Base-by-base conservation (phyloP, 2,329 filamentous ascomycete species). In the Colletotrichum tropicicola region DNA sequence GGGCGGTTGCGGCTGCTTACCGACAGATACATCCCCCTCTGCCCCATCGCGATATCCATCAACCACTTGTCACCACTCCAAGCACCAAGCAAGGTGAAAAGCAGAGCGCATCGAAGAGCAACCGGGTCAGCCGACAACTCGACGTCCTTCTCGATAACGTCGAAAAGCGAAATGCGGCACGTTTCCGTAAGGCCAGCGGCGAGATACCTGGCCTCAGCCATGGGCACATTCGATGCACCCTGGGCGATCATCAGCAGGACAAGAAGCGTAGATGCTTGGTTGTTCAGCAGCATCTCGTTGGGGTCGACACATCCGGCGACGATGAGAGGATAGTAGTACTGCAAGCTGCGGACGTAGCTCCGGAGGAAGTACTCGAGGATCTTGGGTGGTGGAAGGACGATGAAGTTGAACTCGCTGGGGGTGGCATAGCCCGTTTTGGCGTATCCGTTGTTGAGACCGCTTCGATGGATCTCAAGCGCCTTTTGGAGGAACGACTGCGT, bases 41-140 rank as follows among this genome's bases (percentile, higher is more conserved):
- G 90, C 28, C 90, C 89, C 88, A 92, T 91, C 43, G 89, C 87
- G 68, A 92, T 91, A 71, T 92, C 89, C 89, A 92, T 92, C 68
- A 91, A 87, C 89, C 90, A 92, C 76, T 92, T 92, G 74, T 92
- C 90, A 47, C 90, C 90, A 72, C 89, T 91, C 90, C 90, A 92
- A 1, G 88, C 88, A 7, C 89, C 90, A 25, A 91, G 83, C 2
- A 89, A 83, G 2, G 87, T 91, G 73, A 91, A 91, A 3, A 92
- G 83, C 12, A 92, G 78, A 0, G 89, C 89, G 49, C 88, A 89
- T 39, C 89, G 85, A 45, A 92, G 80, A 0, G 90, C 86, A 3
- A 87, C 84, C 0, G 87, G 86, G 71, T 92, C 89, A 2, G 87
- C 85, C 12, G 87, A 87, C 78, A 92, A 83, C 74, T 89, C 86